phyloP scores from a whole-genome alignment of 2,329 filamentous ascomycete species.

The Aspergillus texensis region DNA sequence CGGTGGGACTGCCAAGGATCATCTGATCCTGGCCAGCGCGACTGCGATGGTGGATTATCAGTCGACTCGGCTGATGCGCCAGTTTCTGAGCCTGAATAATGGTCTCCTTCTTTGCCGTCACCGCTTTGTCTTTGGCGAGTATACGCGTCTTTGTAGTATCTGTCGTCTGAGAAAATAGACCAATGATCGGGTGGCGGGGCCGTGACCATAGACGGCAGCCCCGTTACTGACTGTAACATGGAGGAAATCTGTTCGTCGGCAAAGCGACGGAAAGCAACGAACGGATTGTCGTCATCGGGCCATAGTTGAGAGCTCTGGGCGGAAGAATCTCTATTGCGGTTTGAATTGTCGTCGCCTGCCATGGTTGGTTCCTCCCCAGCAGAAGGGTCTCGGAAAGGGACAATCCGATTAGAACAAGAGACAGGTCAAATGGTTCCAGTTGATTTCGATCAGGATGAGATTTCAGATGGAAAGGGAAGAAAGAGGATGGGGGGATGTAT shows the following conservation, averaged over 20 bases:
- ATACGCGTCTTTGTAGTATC: conserved; percentile 27
- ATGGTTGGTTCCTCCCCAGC: conserved; percentile 15
- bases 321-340: conserved; percentile 10
- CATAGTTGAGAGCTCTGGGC: conserved; percentile 23
- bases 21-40: conserved; percentile 21
- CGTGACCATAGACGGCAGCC: conserved; percentile 43
- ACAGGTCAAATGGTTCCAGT: not conserved
- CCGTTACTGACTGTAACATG: conserved; percentile 56
- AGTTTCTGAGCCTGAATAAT: conserved; percentile 8
- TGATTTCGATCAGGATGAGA: not conserved
- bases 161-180: conserved; percentile 38
- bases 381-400: not conserved
- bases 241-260: conserved; percentile 61
- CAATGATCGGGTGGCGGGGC: conserved; percentile 37
- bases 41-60: conserved; percentile 5
- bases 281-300: conserved; percentile 54
- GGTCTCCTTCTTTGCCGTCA: conserved; percentile 8
- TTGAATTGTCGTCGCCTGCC: conserved; percentile 27
- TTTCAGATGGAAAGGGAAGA: conserved; percentile 5
- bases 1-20: conserved; percentile 31
- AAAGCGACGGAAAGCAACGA: conserved; percentile 63
- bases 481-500: conserved; percentile 3
- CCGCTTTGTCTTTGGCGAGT: conserved; percentile 20
- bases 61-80: conserved; percentile 5
- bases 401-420: not conserved